Conservation (phyloP, 1,284 basidiomycete species). For the Trametes versicolor region DNA sequence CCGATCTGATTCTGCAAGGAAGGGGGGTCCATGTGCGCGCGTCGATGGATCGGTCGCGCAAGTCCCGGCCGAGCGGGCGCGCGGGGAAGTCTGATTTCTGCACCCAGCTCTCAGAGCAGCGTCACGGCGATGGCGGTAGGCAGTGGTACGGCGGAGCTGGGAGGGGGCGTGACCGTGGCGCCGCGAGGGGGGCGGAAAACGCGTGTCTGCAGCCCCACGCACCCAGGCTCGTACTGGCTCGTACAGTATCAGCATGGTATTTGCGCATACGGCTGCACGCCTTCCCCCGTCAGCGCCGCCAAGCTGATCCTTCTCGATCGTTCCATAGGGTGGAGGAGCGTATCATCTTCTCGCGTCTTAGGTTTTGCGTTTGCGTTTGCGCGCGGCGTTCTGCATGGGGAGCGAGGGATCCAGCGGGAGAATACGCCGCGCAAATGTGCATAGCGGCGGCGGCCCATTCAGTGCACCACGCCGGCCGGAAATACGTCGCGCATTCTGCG, state of each 20-base stretch:
- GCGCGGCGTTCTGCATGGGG: neutral
- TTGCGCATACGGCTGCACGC: neutral
- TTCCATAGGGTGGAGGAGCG: neutral
- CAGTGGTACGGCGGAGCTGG: neutral
- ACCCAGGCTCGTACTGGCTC: neutral
- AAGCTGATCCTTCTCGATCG: neutral
- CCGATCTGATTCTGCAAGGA: neutral
- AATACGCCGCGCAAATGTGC: neutral
- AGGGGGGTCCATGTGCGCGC: neutral
- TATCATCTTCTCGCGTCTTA: neutral
- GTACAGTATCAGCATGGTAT: too few species aligned
- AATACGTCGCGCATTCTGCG: constrained; percentile 26
- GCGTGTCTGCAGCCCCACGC: neutral
- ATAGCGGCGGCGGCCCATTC: neutral
- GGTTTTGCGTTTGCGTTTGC: constrained; percentile 1
- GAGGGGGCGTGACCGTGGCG: constrained; percentile 30
- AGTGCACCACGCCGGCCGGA: constrained; percentile 18
- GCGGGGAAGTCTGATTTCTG: neutral
- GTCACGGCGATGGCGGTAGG: neutral
- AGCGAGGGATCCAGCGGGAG: too few species aligned
- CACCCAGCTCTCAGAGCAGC: neutral
- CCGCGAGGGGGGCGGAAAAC: constrained; percentile 9
- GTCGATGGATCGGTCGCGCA: neutral
- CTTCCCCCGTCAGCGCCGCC: neutral
- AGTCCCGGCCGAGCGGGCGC: constrained; percentile 17